Base-by-base conservation (phyloP, 2,329 filamentous ascomycete species). In the Pseudodiploospora longispora region DNA sequence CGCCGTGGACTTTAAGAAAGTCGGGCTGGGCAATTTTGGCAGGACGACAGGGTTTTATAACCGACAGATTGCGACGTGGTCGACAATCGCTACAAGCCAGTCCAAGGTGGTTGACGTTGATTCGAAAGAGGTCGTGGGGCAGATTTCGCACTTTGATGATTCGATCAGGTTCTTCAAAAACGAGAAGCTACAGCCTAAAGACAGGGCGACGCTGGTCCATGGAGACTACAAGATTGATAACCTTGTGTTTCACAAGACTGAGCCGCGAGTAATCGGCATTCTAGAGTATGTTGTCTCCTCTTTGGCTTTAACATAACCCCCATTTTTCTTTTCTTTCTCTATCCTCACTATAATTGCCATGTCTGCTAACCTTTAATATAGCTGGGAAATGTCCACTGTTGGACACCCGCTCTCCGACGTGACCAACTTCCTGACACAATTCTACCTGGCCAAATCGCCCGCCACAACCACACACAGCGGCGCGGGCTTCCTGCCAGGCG, bases 161-260 rank as follows among this genome's bases (percentile, higher is more conserved):
- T 83, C 91, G 70, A 75, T 93, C 36, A 64, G 62, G 2, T 95
- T 93, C 67, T 95, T 96, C 64, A 72, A 69, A 40, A 75, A 90
- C 56, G 71, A 78, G 52, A 63, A 63, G 46, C 74, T 72, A 40
- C 87, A 91, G 65, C 91, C 91, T 1, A 70, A 74, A 49, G 91
- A 97, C 61, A 74, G 86, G 49, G 81, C 77, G 27, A 84, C 83
- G 4, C 76, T 96, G 50, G 83, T 97, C 30, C 93, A 97, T 59
- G 93, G 93, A 32, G 93, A 98, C 64, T 98, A 91, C 72, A 98
- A 97, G 71, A 95, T 91, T 58, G 86, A 93, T 63, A 93, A 93
- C 56, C 63, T 91, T 52, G 81, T 93, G 35, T 98, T 95, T 63
- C 87, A 96, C 69, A 85, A 86, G 67, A 90, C 86, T 0, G 85